Percentiles rank a stretch among this genome's conserved stretches.
phyloP scores from a whole-genome alignment of 1,139 yeast species.

The Diutina ranongensis region DNA sequence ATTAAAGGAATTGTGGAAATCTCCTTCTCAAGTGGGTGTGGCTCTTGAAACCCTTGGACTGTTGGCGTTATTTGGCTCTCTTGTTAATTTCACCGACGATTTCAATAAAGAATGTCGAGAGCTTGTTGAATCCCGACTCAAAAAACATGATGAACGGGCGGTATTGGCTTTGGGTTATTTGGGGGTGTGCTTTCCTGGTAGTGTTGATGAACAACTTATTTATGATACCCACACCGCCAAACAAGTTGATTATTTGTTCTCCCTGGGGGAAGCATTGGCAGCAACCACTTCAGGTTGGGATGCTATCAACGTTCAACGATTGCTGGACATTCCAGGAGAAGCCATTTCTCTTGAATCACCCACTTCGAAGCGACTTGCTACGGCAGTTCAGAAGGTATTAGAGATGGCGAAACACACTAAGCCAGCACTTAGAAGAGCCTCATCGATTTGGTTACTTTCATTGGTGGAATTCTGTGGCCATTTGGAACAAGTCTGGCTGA shows the following conservation, averaged over 20 bases:
- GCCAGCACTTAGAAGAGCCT: conserved; percentile 63
- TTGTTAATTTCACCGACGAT: conserved; percentile 2
- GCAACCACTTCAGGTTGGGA: conserved; percentile 69
- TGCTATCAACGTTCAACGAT: conserved; percentile 40
- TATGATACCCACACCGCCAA: conserved; percentile 54
- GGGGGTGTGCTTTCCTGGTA: not conserved
- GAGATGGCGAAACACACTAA: conserved; percentile 50
- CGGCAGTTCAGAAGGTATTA: conserved; percentile 37
- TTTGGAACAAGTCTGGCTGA: conserved; percentile 26
- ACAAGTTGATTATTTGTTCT: conserved; percentile 62
- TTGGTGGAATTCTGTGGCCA: conserved; percentile 64
- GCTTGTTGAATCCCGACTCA: not conserved
- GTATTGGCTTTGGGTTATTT: not conserved
- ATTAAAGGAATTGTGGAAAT: not conserved
- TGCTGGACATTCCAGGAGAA: conserved; percentile 36
- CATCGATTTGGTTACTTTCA: conserved; percentile 81
- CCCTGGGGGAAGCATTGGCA: conserved; percentile 78
- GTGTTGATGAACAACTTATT: conserved; percentile 29
- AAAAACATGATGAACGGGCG: not conserved
- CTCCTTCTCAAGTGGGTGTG: conserved; percentile 10
- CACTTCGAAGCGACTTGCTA: conserved; percentile 16
- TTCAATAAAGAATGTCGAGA: conserved; percentile 7
- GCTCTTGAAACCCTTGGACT: conserved; percentile 42
- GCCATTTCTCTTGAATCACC: not conserved
- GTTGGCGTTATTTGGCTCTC: conserved; percentile 46